Evolutionary conservation across 2,329 filamentous ascomycete species (phyloP).

Genomic region (Nothophaeocryptopus gaeumannii): DNA sequence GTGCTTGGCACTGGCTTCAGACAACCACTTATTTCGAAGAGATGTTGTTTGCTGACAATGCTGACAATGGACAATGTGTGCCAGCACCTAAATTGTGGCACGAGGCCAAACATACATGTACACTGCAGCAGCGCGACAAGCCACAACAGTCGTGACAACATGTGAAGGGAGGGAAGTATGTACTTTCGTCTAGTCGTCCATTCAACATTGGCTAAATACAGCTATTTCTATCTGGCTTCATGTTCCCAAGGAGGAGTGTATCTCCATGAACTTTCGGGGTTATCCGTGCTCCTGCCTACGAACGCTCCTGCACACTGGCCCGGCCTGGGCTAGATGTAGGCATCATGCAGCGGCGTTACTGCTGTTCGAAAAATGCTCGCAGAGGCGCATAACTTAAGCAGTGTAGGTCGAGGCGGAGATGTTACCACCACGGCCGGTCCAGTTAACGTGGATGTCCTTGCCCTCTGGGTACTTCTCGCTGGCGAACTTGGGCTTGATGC

Average conservation of each 20-base stretch:
- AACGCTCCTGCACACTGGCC: conserved; percentile 11
- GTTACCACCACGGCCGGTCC: conserved; percentile 96
- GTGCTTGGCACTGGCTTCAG: no score
- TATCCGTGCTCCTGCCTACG: conserved; percentile 9
- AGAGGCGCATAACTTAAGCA: conserved; percentile 61
- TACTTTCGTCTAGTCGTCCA: no score
- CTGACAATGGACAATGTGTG: no score
- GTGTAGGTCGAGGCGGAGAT: conserved; percentile 97
- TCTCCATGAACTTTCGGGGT: neutral
- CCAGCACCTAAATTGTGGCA: no score
- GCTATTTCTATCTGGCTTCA: conserved; percentile 16
- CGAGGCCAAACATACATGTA: no score
- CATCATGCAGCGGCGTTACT: conserved; percentile 8
- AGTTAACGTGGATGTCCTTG: conserved; percentile 97
- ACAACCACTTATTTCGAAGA: no score
- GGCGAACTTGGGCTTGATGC: conserved; percentile 52
- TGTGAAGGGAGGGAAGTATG: no score
- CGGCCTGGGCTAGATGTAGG: conserved; percentile 8
- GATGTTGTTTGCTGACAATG: no score
- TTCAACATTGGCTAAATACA: conserved; percentile 13
- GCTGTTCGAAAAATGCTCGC: conserved; percentile 9
- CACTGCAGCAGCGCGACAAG: no score
- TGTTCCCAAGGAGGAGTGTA: conserved; percentile 3
- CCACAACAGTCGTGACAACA: no score
- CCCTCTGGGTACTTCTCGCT: conserved; percentile 69